Evolutionary conservation across 352 stramenopile species (phyloP), one percentile per base, ranked within the genome.

Genomic region (Phytophthora sojae): DNA sequence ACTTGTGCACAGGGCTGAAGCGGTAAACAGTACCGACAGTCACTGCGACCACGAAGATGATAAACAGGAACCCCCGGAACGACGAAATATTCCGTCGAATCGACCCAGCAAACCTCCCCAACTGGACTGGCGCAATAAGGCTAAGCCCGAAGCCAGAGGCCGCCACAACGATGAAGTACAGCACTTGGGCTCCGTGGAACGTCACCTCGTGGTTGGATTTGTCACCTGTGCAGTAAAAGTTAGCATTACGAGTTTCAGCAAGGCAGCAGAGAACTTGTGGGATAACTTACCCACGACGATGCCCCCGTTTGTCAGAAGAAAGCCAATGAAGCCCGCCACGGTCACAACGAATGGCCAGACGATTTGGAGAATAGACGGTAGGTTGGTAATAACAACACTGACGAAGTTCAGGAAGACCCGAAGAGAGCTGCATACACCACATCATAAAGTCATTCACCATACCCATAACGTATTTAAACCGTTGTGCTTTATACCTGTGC

Each of bases 1-100:
- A 98, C 62, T 91, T 92, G 76, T 98, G 92, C 29, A 94, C 85
- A 8, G 89, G 76, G 42, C 89, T 97, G 61, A 88, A 90, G 51
- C 77, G 69, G 26, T 81, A 76, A 59, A 93, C 88, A n/a, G 79
- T 70, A 6, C 69, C 49, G 14, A 92, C 5, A 26, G 80, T 76
- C 2, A 60, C 39, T 35, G 63, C 29, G 21, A 59, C 32, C 3
- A 76, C 35, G 3, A 61, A 55, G 0, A 68, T 12, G 12, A 93
- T 58, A 23, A 84, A 84, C 2, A 83, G 6, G 26, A 81, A 0
- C 3, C 80, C 80, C 21, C 66, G 72, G 0, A 77, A 14, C 1
- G 79, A 83, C 26, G 73, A 79, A 14, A 58, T 57, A 5, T 77
- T 85, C 25, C 76, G 77, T n/a, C 66, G 67, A 30, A 87, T 64